phyloP scores from a whole-genome alignment of 169 alveolate genomes.

The Eimeria necatrix region DNA sequence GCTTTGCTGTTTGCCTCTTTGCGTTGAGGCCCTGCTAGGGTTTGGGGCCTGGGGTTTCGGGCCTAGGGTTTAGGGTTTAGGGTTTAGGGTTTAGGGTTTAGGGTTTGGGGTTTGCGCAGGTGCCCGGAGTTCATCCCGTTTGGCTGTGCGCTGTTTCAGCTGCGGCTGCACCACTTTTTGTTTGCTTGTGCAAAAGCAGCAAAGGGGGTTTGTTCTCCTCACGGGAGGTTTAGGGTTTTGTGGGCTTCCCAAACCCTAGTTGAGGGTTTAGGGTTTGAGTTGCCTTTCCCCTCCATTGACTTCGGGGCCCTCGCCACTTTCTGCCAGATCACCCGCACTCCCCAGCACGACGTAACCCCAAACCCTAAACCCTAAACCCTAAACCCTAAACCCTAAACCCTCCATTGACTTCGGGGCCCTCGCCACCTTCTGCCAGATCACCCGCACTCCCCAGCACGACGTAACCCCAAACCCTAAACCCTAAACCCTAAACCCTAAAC shows the following conservation, averaged over 20 bases:
- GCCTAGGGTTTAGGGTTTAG: too few species aligned
- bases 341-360: conserved; percentile 5
- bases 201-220: background rate
- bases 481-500: background rate
- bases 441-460: background rate
- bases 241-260: conserved; percentile 38
- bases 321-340: conserved; percentile 28
- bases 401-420: background rate
- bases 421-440: conserved; percentile 45
- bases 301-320: conserved; percentile 17
- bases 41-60: background rate
- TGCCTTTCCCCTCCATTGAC: background rate
- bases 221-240: conserved; percentile 7
- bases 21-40: background rate
- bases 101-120: conserved; percentile 25
- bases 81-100: conserved; percentile 30
- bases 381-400: background rate
- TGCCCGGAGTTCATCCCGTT: conserved; percentile 25
- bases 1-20: too few species aligned
- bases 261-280: conserved; percentile 10
- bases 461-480: background rate
- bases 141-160: background rate
- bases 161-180: background rate
- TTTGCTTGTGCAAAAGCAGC: conserved; percentile 18
- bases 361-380: conserved; percentile 19